These are phyloP conservation scores for Diplodia mutila DNA, from an alignment of 2,329 filamentous ascomycete genomes.

Conservation along the genomic window DNA sequence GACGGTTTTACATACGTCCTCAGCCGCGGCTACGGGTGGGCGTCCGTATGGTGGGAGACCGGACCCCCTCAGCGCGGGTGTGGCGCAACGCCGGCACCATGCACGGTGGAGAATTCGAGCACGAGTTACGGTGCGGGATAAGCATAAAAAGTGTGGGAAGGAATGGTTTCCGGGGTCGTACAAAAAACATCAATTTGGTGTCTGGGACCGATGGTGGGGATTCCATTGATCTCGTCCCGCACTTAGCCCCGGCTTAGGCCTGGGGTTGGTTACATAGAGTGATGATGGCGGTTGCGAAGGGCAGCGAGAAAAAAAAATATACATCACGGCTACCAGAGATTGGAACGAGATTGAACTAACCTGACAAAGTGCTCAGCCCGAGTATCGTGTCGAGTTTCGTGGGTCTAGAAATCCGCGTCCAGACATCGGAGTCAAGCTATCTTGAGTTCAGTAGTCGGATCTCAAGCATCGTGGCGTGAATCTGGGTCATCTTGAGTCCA, in stretches of 20 bases:
- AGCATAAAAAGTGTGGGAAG: not conserved
- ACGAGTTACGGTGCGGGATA: not conserved
- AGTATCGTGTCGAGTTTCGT: not conserved
- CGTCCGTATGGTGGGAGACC: constrained; percentile 7
- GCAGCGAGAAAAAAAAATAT: not conserved
- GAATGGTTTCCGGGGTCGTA: not conserved
- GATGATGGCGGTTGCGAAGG: not conserved
- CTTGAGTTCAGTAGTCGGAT: not conserved
- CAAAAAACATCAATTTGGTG: not conserved
- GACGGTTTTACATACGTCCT: not conserved
- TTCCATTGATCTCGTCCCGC: not conserved
- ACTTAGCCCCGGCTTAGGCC: not conserved
- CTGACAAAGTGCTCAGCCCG: not conserved
- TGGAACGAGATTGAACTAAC: not conserved
- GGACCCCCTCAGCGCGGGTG: constrained; percentile 11
- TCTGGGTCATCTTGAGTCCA: not conserved
- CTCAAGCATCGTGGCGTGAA: not conserved
- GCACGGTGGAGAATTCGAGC: constrained; percentile 4
- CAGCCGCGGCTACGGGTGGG: constrained; percentile 6
- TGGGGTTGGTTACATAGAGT: not conserved
- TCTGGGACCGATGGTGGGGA: not conserved
- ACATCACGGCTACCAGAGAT: not conserved
- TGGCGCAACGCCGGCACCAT: constrained; percentile 9
- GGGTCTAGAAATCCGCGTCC: not conserved
- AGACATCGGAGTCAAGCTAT: too few relatives aligned